Percentiles rank a stretch among this genome's conserved stretches.
These are phyloP conservation scores for Nidula niveotomentosa DNA, from an alignment of 1,284 basidiomycete species.

Conservation along the genomic window DNA sequence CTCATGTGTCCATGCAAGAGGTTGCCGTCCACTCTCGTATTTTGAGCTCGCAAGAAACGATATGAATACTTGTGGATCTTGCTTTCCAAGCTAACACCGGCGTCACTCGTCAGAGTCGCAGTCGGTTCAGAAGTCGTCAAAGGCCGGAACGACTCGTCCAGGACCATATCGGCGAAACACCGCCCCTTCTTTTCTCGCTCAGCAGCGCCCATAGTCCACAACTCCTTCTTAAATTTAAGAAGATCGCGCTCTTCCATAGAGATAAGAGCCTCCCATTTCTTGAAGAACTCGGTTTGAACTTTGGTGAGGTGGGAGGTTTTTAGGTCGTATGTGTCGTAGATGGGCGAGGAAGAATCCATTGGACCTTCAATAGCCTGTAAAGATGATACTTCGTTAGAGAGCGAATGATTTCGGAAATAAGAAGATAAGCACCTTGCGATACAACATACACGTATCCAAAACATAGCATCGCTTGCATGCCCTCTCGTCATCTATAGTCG, in stretches of 20 bases:
- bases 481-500: conserved; percentile 82
- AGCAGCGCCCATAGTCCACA: conserved; percentile 89
- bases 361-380: conserved; percentile 71
- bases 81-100: conserved; percentile 14
- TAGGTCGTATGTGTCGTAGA: conserved; percentile 73
- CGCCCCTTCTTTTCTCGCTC: conserved; percentile 81
- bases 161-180: conserved; percentile 80
- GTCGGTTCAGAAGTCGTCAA: too few species aligned
- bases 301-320: conserved; percentile 83
- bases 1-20: conserved; percentile 82
- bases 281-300: conserved; percentile 79
- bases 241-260: conserved; percentile 90
- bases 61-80: conserved; percentile 69
- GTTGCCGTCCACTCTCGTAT: conserved; percentile 24
- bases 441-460: conserved; percentile 91
- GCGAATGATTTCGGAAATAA: too few species aligned
- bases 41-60: conserved; percentile 17
- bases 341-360: conserved; percentile 58
- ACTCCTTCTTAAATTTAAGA: conserved; percentile 80
- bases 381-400: background rate
- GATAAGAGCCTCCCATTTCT: conserved; percentile 87
- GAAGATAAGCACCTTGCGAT: conserved; percentile 65
- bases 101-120: too few species aligned
- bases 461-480: conserved; percentile 84
- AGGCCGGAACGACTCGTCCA: conserved; percentile 35